Base-by-base conservation (phyloP, 1,284 basidiomycete genomes). In the Cryptococcus jaspeensis region DNA sequence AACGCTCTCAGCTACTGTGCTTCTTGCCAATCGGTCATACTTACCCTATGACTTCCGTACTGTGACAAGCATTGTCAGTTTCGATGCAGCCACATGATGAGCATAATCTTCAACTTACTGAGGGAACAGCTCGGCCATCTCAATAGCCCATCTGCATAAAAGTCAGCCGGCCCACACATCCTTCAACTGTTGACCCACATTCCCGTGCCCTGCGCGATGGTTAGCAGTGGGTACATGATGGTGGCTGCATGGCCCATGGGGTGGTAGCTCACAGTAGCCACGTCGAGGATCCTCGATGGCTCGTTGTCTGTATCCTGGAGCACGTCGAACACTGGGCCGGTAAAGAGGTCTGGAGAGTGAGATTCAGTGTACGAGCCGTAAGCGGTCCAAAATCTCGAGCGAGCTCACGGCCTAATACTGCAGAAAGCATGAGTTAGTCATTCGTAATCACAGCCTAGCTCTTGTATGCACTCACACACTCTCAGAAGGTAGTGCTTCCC, bases 121-220 rank as follows among this genome's bases (percentile, higher is more conserved):
- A 11, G 63, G 65, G 48, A 56, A 66, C 56, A 61, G 50, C 47
- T 66, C 63, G 2, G 61, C 65, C 38, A 66, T 53, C 22, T 66
- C 61, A n/a, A 60, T 61, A 9, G 63, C 65, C 65, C 65, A 66
- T 13, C 61, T 63, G 35, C 18, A 23, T 9, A 20, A 35, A 41
- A 45, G 25, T 23, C 20, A 15, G 22, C 16, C 8, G 32, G 5
- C 35, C 36, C 40, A 16, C 15, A 16, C 28, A 32, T 32, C 28
- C 3, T n/a, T 5, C 41, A 7, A 35, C 7, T 23, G 41, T 23
- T n/a, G 9, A 41, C 56, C 50, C 23, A 59, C 51, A 44, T 53
- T 48, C 58, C 58, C 28, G 28, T 32, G 28, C 28, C 28, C 28
- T 32, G 28, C 28, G 5, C 28, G 5, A 9, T 32, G 28, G 20